phyloP scores from a whole-genome alignment of 2,329 filamentous ascomycete genomes.

The Botrytis tulipae region DNA sequence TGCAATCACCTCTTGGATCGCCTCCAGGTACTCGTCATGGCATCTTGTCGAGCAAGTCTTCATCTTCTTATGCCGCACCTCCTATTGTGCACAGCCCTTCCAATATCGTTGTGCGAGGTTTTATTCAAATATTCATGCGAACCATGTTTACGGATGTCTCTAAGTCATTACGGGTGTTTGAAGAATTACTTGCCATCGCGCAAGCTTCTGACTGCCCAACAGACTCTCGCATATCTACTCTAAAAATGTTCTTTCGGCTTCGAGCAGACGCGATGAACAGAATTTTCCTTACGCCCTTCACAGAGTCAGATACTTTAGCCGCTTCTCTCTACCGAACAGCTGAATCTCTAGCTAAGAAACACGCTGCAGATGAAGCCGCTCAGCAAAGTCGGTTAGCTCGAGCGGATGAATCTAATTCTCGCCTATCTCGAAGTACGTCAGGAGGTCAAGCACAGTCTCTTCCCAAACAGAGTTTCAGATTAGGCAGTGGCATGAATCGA shows the following conservation, averaged over 20 bases:
- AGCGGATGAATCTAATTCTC: conserved; percentile 40
- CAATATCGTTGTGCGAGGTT: conserved; percentile 69
- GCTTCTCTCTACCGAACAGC: conserved; percentile 65
- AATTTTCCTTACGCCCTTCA: conserved; percentile 67
- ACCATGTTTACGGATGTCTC: conserved; percentile 63
- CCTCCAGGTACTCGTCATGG: conserved; percentile 33
- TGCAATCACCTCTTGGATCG: conserved; percentile 43
- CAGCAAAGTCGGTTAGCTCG: conserved; percentile 40
- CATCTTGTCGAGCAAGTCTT: conserved; percentile 26
- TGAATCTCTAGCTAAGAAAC: conserved; percentile 48
- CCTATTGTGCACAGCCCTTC: conserved; percentile 51
- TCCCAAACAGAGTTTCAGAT: conserved; percentile 41
- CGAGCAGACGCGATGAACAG: conserved; percentile 78
- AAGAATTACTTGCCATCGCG: conserved; percentile 62
- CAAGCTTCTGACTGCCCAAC: conserved; percentile 58
- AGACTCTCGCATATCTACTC: conserved; percentile 69
- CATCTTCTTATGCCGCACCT: conserved; percentile 23
- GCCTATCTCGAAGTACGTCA: conserved; percentile 38
- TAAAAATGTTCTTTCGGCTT: conserved; percentile 78
- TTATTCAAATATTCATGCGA: conserved; percentile 74
- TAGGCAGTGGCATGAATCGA: conserved; percentile 33
- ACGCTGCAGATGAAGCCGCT: conserved; percentile 43
- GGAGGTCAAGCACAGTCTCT: conserved; percentile 33
- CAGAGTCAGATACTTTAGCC: conserved; percentile 73
- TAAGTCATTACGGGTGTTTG: conserved; percentile 64